Evolutionary conservation across 2,329 filamentous ascomycete species (phyloP), one percentile per base, ranked within the genome.

Genomic region (Diplodia mutila): DNA sequence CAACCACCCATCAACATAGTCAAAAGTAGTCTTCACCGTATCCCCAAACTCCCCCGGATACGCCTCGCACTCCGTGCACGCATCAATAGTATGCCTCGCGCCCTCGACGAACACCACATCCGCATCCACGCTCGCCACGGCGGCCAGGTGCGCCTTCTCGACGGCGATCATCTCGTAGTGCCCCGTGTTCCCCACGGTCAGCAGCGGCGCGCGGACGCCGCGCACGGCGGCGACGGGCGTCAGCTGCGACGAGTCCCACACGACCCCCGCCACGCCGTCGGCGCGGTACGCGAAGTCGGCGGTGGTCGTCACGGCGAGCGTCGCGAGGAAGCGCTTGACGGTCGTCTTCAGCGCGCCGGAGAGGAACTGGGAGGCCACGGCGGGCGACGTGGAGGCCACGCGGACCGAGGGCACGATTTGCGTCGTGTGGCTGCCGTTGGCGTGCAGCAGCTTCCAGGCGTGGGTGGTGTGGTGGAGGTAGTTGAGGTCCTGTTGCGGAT

Each of bases 161-260:
- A 68, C 68, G 37, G 71, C 72, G 34, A 73, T 54, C 23, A 71
- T 71, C 59, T 72, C 71, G 42, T 64, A 73, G 54, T 72, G 71
- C 3, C 71, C 71, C 0, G 71, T 73, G 54, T 67, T 70, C 8
- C 69, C 68, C 69, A 71, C 70, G 3, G 65, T 67, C 21, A 71
- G 59, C 18, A 70, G 48, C 0, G 71, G 71, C n/a, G 71, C 69
- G 2, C 16, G 68, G 57, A 73, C 66, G 21, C 70, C 70, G 9
- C 32, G 48, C 2, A 70, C 70, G 2, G 69, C 63, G 11, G 49
- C 52, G 18, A 70, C 23, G 2, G 70, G 71, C 3, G 67, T 67
- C 54, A 69, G 68, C 29, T 72, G 71, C 21, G 54, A 70, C 3
- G 71, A 73, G 34, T 69, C 64, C 57, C 67, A 72, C 2, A 69